These are phyloP conservation scores for Erythrophleum ivorense DNA, from an alignment of 331 rosid genomes.

Conservation along the genomic window DNA sequence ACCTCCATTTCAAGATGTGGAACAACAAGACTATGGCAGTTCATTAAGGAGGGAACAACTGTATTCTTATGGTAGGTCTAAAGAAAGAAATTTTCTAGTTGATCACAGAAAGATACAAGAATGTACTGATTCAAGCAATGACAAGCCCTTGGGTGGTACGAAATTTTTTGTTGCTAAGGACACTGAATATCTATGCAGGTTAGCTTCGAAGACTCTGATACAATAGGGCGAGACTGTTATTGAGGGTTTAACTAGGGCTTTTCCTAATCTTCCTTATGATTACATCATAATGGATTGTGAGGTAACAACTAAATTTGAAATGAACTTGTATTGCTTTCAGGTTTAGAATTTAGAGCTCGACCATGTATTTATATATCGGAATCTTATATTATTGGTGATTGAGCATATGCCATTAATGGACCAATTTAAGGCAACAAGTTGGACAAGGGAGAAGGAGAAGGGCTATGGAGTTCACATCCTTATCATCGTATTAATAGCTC, in stretches of 20 bases:
- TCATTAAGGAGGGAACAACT: background rate
- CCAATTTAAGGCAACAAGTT: background rate
- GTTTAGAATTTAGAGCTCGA: background rate
- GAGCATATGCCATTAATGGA: background rate
- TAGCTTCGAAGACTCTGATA: background rate
- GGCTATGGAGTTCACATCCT: background rate
- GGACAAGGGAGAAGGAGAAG: background rate
- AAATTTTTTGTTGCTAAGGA: background rate
- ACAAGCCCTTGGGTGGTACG: background rate
- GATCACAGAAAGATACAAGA: constrained; percentile 4
- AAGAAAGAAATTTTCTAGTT: background rate
- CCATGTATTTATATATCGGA: background rate
- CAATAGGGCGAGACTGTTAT: background rate
- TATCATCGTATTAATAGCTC: constrained; percentile 3
- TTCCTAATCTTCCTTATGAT: background rate
- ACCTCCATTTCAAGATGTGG: background rate
- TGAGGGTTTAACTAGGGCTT: background rate
- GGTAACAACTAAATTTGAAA: background rate
- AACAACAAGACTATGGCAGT: background rate
- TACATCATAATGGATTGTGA: background rate
- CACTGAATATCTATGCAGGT: background rate
- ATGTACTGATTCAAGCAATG: background rate
- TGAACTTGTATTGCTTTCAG: no score
- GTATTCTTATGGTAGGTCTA: background rate
- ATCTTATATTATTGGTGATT: background rate